phyloP scores from a whole-genome alignment of 352 stramenopile species.

The Phytophthora ramorum region DNA sequence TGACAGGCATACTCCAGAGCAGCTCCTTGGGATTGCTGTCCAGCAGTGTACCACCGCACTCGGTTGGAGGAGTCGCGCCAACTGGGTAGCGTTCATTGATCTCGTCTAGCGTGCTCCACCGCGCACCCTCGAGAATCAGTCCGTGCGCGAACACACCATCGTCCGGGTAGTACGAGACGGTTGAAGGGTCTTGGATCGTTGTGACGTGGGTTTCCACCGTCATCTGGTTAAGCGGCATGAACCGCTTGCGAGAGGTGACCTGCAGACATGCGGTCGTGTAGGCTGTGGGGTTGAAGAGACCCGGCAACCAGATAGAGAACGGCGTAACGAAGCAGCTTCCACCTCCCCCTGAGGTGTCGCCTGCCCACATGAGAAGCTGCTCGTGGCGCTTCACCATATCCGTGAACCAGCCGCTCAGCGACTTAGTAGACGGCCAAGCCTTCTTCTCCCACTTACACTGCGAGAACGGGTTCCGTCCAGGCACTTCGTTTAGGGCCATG shows the following conservation, averaged over 20 bases:
- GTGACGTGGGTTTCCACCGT: constrained; percentile 96
- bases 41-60: constrained; percentile 90
- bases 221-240: constrained; percentile 96
- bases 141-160: constrained; percentile 96
- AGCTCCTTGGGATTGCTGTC: constrained; percentile 97
- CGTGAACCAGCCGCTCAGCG: constrained; percentile 90
- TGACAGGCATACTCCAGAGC: constrained; percentile 91
- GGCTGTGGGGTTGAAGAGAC: constrained; percentile 95
- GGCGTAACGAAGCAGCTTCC: constrained; percentile 82
- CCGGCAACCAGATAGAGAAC: constrained; percentile 95
- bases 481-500: constrained; percentile 94
- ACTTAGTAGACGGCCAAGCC: constrained; percentile 96
- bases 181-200: constrained; percentile 90
- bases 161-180: constrained; percentile 83
- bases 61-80: constrained; percentile 81
- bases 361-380: constrained; percentile 90
- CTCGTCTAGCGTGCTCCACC: constrained; percentile 92
- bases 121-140: constrained; percentile 96
- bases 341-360: constrained; percentile 52
- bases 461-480: constrained; percentile 95
- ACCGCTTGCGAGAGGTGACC: constrained; percentile 93
- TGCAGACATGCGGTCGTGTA: constrained; percentile 97
- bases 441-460: constrained; percentile 97
- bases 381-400: constrained; percentile 94
- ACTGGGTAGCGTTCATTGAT: constrained; percentile 89